These are phyloP conservation scores for Polygonum aviculare DNA, from an alignment of 148 eudicot genomes.

Conservation along the genomic window DNA sequence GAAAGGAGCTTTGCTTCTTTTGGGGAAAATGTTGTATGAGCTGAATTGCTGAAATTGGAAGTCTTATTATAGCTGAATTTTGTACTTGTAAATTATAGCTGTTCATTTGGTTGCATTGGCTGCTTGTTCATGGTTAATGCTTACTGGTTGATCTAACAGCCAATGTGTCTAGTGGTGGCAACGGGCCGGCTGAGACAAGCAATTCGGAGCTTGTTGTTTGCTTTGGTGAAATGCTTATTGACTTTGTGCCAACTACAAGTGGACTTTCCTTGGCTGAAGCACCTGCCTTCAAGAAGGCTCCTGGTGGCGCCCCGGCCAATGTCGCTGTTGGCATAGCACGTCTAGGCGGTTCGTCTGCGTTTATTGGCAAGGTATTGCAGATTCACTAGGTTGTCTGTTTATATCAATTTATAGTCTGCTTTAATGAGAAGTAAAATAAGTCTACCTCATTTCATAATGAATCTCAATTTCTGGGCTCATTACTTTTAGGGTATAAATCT, in stretches of 20 bases:
- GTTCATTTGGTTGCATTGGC: neutral
- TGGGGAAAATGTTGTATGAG: neutral
- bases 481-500: neutral
- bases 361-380: slow-evolving; percentile 80
- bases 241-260: slow-evolving; percentile 86
- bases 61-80: neutral
- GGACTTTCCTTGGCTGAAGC: slow-evolving; percentile 90
- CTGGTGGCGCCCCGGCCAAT: slow-evolving; percentile 99
- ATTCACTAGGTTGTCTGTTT: neutral
- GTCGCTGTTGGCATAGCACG: slow-evolving; percentile 97
- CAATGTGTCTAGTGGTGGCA: slow-evolving; percentile 37
- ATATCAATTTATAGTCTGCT: neutral
- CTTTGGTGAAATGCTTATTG: slow-evolving; percentile 98
- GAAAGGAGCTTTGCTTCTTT: neutral
- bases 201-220: slow-evolving; percentile 83
- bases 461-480: neutral
- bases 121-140: neutral
- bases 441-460: neutral
- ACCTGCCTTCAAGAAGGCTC: slow-evolving; percentile 94
- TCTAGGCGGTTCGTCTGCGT: slow-evolving; percentile 91
- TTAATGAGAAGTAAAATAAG: neutral
- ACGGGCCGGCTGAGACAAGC: slow-evolving; percentile 38
- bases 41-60: neutral
- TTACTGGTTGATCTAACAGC: slow-evolving; percentile 19
- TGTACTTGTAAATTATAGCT: neutral